phyloP scores from a whole-genome alignment of 2,329 filamentous ascomycete species.

The Paraphaeosphaeria minitans region DNA sequence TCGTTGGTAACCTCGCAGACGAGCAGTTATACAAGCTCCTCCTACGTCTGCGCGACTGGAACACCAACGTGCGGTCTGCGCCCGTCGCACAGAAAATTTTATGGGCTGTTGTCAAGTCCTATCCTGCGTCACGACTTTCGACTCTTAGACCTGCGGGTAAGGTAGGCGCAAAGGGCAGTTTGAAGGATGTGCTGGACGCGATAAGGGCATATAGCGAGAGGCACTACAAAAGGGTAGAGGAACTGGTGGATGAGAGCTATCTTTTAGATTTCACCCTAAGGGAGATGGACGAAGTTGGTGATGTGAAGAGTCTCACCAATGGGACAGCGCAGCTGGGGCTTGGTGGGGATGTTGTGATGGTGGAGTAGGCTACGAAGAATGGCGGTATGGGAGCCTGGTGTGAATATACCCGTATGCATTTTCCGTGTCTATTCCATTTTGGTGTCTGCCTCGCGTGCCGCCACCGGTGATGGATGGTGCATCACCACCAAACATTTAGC shows the following conservation, averaged over 20 bases:
- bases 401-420: slow-evolving; percentile 6
- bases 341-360: slow-evolving; percentile 39
- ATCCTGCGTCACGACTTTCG: slow-evolving; percentile 78
- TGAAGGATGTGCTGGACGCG: slow-evolving; percentile 87
- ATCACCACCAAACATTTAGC: too few species aligned
- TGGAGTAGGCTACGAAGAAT: slow-evolving; percentile 22
- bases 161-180: slow-evolving; percentile 44
- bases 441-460: too few species aligned
- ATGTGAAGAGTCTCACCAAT: slow-evolving; percentile 33
- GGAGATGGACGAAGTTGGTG: slow-evolving; percentile 79
- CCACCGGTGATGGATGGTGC: too few species aligned
- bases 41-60: slow-evolving; percentile 89
- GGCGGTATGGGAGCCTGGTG: neutral
- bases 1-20: slow-evolving; percentile 77
- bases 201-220: slow-evolving; percentile 89
- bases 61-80: slow-evolving; percentile 89
- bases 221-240: slow-evolving; percentile 88
- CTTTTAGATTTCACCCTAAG: slow-evolving; percentile 89
- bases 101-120: slow-evolving; percentile 77
- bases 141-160: slow-evolving; percentile 58
- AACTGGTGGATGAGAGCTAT: slow-evolving; percentile 92
- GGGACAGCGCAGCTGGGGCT: slow-evolving; percentile 28
- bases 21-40: slow-evolving; percentile 86
- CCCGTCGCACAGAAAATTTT: slow-evolving; percentile 85
- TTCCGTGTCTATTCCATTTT: neutral